phyloP scores from a whole-genome alignment of 2,329 filamentous ascomycete genomes.

The Aspergillus piperis region DNA sequence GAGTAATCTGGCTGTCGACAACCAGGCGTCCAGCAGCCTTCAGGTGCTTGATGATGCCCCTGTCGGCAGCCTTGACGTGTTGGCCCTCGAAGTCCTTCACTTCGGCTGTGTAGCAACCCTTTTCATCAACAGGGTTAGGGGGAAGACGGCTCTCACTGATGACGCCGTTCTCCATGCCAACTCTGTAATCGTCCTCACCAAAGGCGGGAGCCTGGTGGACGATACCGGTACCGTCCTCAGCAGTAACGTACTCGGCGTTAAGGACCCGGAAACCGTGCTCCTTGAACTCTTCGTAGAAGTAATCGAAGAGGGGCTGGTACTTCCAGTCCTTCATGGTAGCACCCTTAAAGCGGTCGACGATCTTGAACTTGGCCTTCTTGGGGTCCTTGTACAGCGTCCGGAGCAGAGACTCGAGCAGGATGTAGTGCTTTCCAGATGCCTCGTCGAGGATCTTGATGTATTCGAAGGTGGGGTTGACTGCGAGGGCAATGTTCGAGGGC shows the following conservation, averaged over 20 bases:
- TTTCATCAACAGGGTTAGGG: slow-evolving; percentile 89
- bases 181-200: slow-evolving; percentile 93
- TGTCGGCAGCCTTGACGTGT: slow-evolving; percentile 90
- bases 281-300: slow-evolving; percentile 87
- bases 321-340: slow-evolving; percentile 84
- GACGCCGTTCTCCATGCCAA: slow-evolving; percentile 73
- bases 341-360: slow-evolving; percentile 76
- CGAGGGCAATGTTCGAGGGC: slow-evolving; percentile 76
- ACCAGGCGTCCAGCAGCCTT: slow-evolving; percentile 75
- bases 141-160: slow-evolving; percentile 75
- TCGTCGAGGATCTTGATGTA: slow-evolving; percentile 86
- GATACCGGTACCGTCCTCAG: slow-evolving; percentile 87
- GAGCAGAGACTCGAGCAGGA: slow-evolving; percentile 79
- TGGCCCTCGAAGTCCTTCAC: slow-evolving; percentile 80
- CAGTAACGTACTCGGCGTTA: slow-evolving; percentile 82
- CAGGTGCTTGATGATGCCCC: slow-evolving; percentile 86
- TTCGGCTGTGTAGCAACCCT: slow-evolving; percentile 74
- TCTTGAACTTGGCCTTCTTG: slow-evolving; percentile 91
- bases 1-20: slow-evolving; percentile 82
- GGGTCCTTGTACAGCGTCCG: slow-evolving; percentile 87
- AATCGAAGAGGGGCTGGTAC: slow-evolving; percentile 86
- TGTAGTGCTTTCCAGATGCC: slow-evolving; percentile 77
- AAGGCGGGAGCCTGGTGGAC: slow-evolving; percentile 93
- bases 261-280: slow-evolving; percentile 79
- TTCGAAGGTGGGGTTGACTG: slow-evolving; percentile 78